Base-by-base conservation (phyloP, 768 basidiomycete genomes). In the Neoboletus subvelutipes region DNA sequence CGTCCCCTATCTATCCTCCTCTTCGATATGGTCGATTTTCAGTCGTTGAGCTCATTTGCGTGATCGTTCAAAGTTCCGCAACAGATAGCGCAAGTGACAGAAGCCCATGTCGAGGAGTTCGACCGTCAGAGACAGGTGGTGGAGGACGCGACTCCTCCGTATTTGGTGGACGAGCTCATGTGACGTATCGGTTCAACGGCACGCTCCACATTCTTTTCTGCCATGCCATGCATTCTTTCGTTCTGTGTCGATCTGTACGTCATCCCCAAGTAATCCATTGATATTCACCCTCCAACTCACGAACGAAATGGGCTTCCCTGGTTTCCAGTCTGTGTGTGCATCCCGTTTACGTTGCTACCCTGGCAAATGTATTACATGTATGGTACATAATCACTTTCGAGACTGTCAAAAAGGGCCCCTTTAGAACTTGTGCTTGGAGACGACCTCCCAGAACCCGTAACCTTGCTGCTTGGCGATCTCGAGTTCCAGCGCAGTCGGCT, bases 381-480 rank as follows among this genome's bases (percentile, higher is more conserved):
- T 31, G 7, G 22, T 54, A 54, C 49, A 54, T 12, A 5, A 20
- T 34, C 37, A 10, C 7, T 18, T 46, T 29, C 22, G 10, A 40
- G 17, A 40, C 4, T 8, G 20, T 34, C 48, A 17, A 24, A 12
- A 8, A n/a, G 9, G 46, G 17, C 6, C 6, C 22, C 2, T 49
- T 45, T 46, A 60, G 55, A 72, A 72, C 10, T 62, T 71, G 64
- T 79, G 70, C 63, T 72, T 78, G 52, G 75, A 73, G 37, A 84
- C 71, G 33, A 62, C 72, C n/a, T 78, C 66, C 58, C 76, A 84
- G 75, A 87, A 87, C 17, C 66, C 55, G 54, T 68, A 65, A 50
- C 86, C 86, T 64, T 88, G 86, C 26, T 74, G 69, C 11, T 62
- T 56, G 13, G 83, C 84, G 18, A 86, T 62, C 50, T 80, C 77